These are phyloP conservation scores for Neoconidiobolus thromboides DNA, from an alignment of 371 early-diverging fungal species.

Conservation along the genomic window DNA sequence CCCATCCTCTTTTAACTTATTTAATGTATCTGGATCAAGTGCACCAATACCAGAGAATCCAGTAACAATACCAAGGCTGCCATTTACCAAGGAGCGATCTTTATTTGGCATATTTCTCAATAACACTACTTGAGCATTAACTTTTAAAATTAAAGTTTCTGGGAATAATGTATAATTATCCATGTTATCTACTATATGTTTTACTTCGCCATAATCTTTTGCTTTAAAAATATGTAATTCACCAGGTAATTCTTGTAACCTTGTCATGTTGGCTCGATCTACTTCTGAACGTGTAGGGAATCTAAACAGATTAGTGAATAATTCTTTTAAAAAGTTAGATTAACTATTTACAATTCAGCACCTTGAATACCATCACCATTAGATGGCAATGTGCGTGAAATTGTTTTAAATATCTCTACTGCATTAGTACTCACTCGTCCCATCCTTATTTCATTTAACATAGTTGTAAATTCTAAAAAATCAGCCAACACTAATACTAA, in stretches of 20 bases:
- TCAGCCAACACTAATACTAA: no score
- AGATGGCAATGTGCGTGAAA: slow-evolving; percentile 28
- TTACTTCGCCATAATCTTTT: slow-evolving; percentile 16
- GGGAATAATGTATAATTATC: slow-evolving; percentile 29
- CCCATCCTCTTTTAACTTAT: slow-evolving; percentile 1
- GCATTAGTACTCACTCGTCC: slow-evolving; percentile 32
- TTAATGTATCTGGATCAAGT: not conserved
- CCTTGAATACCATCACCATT: slow-evolving; percentile 38
- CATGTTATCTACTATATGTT: slow-evolving; percentile 9
- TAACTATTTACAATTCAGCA: slow-evolving; percentile 47
- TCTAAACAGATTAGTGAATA: slow-evolving; percentile 16
- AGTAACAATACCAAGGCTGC: slow-evolving; percentile 53
- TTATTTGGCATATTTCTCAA: slow-evolving; percentile 44
- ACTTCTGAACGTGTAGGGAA: slow-evolving; percentile 47
- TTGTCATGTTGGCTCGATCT: slow-evolving; percentile 35
- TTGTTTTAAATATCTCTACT: slow-evolving; percentile 17
- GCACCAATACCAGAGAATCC: slow-evolving; percentile 21
- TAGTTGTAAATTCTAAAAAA: slow-evolving; percentile 22
- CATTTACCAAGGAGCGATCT: slow-evolving; percentile 44
- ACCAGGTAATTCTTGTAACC: slow-evolving; percentile 28
- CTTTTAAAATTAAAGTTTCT: slow-evolving; percentile 34
- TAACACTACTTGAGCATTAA: slow-evolving; percentile 73
- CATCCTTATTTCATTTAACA: slow-evolving; percentile 42
- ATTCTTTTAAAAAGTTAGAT: not conserved
- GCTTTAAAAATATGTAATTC: slow-evolving; percentile 15